These are phyloP conservation scores for Saccharomyces hybrid DNA, from an alignment of 1,139 yeast genomes.

Conservation along the genomic window DNA sequence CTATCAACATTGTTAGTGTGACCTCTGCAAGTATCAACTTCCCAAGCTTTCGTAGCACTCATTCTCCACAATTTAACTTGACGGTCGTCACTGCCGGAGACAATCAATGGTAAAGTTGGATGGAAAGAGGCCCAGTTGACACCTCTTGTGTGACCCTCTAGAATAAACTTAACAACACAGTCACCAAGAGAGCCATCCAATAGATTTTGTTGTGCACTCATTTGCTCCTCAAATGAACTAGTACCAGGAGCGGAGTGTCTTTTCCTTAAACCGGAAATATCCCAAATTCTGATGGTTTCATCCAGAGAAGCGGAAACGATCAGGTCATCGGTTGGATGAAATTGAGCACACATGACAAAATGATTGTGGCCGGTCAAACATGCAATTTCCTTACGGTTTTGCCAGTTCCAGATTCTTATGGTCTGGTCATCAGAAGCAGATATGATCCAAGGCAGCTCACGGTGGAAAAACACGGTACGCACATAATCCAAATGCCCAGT, in stretches of 20 bases:
- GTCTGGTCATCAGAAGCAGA: slow-evolving; percentile 98
- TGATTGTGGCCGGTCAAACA: slow-evolving; percentile 97
- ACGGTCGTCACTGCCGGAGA: slow-evolving; percentile 95
- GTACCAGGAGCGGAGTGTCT: slow-evolving; percentile 80
- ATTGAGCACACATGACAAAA: slow-evolving; percentile 96
- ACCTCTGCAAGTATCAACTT: slow-evolving; percentile 96
- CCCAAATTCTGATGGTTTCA: slow-evolving; percentile 99
- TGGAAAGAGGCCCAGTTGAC: slow-evolving; percentile 98
- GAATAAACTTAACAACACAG: slow-evolving; percentile 89
- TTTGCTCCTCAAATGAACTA: slow-evolving; percentile 59
- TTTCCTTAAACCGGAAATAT: slow-evolving; percentile 89
- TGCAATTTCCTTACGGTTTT: slow-evolving; percentile 94
- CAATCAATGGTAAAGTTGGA: slow-evolving; percentile 90
- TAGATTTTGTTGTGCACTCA: slow-evolving; percentile 57
- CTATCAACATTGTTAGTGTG: slow-evolving; percentile 90
- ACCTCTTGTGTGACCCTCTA: slow-evolving; percentile 98
- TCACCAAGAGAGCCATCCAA: slow-evolving; percentile 94
- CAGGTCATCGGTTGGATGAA: slow-evolving; percentile 92
- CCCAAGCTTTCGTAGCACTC: slow-evolving; percentile 99
- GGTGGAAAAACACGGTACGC: slow-evolving; percentile 90
- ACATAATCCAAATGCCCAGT: slow-evolving; percentile 93
- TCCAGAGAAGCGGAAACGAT: slow-evolving; percentile 94
- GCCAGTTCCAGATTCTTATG: slow-evolving; percentile 99
- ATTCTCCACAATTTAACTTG: slow-evolving; percentile 94
- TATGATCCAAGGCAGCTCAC: slow-evolving; percentile 94